Base-by-base conservation (phyloP, 495 filamentous ascomycete genomes). In the Penicillium salamii region DNA sequence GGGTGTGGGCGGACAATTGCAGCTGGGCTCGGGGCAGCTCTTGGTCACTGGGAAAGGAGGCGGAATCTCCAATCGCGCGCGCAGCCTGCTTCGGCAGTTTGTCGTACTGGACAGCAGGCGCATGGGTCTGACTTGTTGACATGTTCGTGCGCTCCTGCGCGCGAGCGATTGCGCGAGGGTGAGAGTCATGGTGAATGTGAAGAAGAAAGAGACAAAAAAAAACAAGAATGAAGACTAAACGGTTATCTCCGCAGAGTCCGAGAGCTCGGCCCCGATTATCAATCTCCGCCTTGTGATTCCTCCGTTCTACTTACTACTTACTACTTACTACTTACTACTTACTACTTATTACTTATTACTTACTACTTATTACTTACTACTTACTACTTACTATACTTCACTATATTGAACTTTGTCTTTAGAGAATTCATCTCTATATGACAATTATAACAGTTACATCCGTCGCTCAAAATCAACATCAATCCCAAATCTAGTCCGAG, bases 1-100 rank as follows among this genome's bases (percentile, higher is more conserved):
- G 6, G 85, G 85, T 2, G 81, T 86, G 3, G 79, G 57, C 2
- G 85, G 78, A 65, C 89, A 95, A 12, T 76, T 53, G 66, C 88
- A 92, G 53, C 77, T 86, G 50, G 88, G 79, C 3, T 82, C 75
- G 5, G 89, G 88, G 62, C 89, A 93, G 53, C 65, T 71, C 50
- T 82, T 69, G 12, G 78, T 79, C 1, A 80, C 57, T 15, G 71
- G 66, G 33, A 75, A 72, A 3, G 70, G 70, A 20, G 67, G 68
- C 40, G 70, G 70, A 14, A 75, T 73, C 7, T 73, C 63, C 6
- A 75, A 46, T 11, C 59, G 65, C 13, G 62, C 52, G 23, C 69
- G 70, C 9, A 33, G 49, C 31, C 54, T 57, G 19, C 49, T 57
- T 26, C 46, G 14, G 35, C 43, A 57, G 32, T 31, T 42, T 46